These are phyloP conservation scores for Fraxinus ornus DNA, from an alignment of 305 asterid genomes.

Conservation along the genomic window DNA sequence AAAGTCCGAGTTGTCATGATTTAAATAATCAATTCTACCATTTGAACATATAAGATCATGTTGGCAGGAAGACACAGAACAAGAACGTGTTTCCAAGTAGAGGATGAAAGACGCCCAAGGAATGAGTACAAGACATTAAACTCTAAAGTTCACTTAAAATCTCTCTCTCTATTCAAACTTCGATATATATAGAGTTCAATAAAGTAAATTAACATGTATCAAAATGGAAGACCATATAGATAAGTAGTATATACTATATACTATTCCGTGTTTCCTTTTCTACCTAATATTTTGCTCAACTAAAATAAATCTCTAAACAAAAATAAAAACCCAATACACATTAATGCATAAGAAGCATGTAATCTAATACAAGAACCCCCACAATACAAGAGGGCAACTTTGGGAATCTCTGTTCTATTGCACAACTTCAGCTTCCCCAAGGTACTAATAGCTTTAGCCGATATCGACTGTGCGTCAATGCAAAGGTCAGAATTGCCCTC, in stretches of 20 bases:
- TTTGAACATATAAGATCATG: background rate
- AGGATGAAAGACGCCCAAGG: background rate
- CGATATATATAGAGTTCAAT: background rate
- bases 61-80: background rate
- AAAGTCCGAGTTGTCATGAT: background rate
- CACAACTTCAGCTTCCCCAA: conserved; percentile 53
- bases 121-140: background rate
- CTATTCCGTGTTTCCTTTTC: background rate
- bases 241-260: background rate
- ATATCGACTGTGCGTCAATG: conserved; percentile 42
- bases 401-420: conserved; percentile 33
- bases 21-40: background rate
- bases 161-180: background rate
- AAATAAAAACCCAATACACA: conserved; percentile 30
- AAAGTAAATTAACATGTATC: background rate
- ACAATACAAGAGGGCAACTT: conserved; percentile 39
- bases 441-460: conserved; percentile 36
- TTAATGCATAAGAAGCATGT: conserved; percentile 28
- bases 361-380: conserved; percentile 30
- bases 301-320: background rate
- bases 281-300: background rate
- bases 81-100: background rate
- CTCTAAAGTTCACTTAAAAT: background rate
- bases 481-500: conserved; percentile 81
- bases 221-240: background rate